Evolutionary conservation across 1,139 yeast species (phyloP), one percentile per base, ranked within the genome.

Genomic region (Geotrichum candidum): DNA sequence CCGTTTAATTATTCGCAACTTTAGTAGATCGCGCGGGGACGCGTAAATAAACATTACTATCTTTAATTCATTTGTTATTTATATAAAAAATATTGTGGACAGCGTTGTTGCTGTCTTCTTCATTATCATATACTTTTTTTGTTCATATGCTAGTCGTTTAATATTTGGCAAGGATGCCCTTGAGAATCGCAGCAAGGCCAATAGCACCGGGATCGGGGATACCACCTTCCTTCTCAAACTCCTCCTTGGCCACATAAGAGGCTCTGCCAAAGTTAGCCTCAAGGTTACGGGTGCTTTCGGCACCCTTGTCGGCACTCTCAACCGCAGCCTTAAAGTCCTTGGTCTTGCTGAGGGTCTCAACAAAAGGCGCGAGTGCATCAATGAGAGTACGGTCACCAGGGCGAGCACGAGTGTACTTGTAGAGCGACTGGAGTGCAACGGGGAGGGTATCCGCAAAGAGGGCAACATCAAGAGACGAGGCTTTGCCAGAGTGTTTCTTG

Each of bases 231-330:
- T 74, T 75, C 56, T 72, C 73, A 63, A 80, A 73, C 63, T 84
- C 88, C 29, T 82, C 85, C 65, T 83, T 84, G 63, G 80, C 80
- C 18, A 92, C 97, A 71, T 92, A 92, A 9, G 96, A 88, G 15
- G 98, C 96, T 72, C 98, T 83, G 51, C 98, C 98, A 68, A 92
- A 90, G 68, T 88, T 87, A 53, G 98, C 97, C 66, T 83, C 86
- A 66, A 89, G 77, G 53, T 83, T 78, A 62, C 85, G 84, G 0
- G 98, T 92, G 9, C 81, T 75, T 59, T 88, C 85, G 50, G 96
- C 92, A 52, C 96, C 96, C 51, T 82, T 77, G 56, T 78, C 79
- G 6, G 96, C 96, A 9, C 90, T 91, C 48, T 76, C 71, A 13
- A 83, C 82, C 0, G 97, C 96, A 61, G 78, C 77, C 13, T 70